A percentile compares a stretch with the other conserved stretches of the same genome.
Evolutionary conservation across 2,329 filamentous ascomycete species (phyloP).

Genomic region (Xylariaceae sp.): DNA sequence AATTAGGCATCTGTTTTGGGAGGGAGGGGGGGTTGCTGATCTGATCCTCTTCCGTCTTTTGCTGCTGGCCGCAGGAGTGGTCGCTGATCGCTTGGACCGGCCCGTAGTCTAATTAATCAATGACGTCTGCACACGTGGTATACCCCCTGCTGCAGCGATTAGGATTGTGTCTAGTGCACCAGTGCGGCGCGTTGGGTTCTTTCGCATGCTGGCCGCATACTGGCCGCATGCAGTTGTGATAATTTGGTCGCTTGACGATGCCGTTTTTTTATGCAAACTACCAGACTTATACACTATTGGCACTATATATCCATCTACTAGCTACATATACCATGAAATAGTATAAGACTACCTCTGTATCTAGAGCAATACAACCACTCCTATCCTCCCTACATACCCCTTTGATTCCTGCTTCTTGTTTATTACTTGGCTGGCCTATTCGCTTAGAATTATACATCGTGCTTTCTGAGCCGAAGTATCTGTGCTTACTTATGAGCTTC

Average conservation of each 20-base stretch:
- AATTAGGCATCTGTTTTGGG: conserved; percentile 13
- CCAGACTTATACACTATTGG: too few species aligned
- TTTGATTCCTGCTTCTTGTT: too few species aligned
- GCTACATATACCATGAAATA: too few species aligned
- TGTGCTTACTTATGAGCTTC: background rate
- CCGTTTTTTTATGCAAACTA: background rate
- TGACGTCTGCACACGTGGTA: conserved; percentile 21
- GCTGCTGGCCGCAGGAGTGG: conserved; percentile 20
- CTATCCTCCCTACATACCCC: too few species aligned
- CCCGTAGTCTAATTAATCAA: too few species aligned
- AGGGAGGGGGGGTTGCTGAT: too few species aligned
- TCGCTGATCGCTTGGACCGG: conserved; percentile 15
- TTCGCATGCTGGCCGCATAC: conserved; percentile 11
- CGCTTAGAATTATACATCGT: background rate
- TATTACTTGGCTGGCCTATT: background rate
- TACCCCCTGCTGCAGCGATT: conserved; percentile 8
- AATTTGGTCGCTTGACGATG: background rate
- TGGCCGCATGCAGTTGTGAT: conserved; percentile 11
- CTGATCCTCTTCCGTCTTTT: conserved; percentile 18
- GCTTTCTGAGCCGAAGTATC: background rate
- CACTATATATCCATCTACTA: too few species aligned
- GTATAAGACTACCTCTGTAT: too few species aligned
- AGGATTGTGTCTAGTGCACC: background rate
- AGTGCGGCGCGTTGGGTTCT: background rate
- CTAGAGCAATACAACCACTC: too few species aligned